phyloP scores from a whole-genome alignment of 73 alveolate genomes.

The Tetrahymena thermophila region DNA sequence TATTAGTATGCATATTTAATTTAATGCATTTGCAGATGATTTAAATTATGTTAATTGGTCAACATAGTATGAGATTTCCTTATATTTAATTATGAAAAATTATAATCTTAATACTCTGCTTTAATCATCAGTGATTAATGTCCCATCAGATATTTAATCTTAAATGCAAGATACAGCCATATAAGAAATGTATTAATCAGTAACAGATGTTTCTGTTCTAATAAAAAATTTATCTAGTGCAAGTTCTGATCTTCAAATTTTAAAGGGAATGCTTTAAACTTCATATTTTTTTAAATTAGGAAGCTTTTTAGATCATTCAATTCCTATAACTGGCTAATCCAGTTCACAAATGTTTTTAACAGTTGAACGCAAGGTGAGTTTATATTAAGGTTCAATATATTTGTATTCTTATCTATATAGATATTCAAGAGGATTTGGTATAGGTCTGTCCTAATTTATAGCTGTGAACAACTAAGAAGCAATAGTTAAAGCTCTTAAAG shows the following conservation, averaged over 20 bases:
- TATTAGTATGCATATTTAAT: background rate
- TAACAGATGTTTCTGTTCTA: background rate
- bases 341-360: background rate
- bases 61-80: background rate
- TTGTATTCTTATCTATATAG: background rate
- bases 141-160: background rate
- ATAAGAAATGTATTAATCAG: background rate
- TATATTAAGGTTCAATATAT: background rate
- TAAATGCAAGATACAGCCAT: background rate
- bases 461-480: background rate
- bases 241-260: background rate
- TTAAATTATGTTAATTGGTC: background rate
- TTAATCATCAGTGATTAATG: background rate
- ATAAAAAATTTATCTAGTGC: background rate
- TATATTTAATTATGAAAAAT: background rate
- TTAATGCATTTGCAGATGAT: background rate
- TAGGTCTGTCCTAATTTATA: background rate
- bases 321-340: background rate
- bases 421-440: background rate
- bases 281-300: background rate
- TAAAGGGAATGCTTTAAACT: background rate
- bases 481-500: background rate
- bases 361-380: background rate
- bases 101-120: background rate
- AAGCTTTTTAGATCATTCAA: background rate